Evolutionary conservation across 2,329 filamentous ascomycete species (phyloP), one percentile per base, ranked within the genome.

Genomic region (Beauveria asiatica): DNA sequence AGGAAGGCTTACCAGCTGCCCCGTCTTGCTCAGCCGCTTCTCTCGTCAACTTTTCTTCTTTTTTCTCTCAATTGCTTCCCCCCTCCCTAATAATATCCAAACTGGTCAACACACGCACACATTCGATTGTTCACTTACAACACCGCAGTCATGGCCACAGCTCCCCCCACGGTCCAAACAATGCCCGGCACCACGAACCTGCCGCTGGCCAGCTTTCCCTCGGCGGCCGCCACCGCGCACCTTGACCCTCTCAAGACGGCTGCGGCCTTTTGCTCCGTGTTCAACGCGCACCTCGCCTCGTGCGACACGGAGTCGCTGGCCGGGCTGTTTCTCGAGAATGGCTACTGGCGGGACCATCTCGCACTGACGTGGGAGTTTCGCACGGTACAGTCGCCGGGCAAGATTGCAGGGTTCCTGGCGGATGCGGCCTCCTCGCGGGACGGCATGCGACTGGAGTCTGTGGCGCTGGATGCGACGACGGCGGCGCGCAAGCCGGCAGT

Each of bases 311-410:
- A 50, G 7, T 62, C 60, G 23, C 62, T 64, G 46, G 64, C 65
- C 23, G 51, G 42, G 13, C 55, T 50, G 16, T 76, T 82, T 55
- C 65, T 67, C 27, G 61, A 64, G 3, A 70, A 78, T 44, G 75
- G 77, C 59, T 81, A 76, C 70, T 83, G 80, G 80, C 76, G 81
- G 17, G 81, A 84, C 66, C 78, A 81, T 54, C 72, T 83, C 2
- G 76, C 75, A 19, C 67, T 83, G 2, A 75, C 78, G 1, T 83
- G 80, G 80, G 76, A 79, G 57, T 75, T 80, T 45, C 78, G 74
- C 60, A 80, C 77, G 7, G 64, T 80, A 3, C 73, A 77, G 44
- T 49, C 48, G 9, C 50, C 56, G 0, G 39, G 27, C 51, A 51
- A 45, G 8, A 62, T 62, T 39, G 56, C 56, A 2, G 17, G 16